phyloP scores from a whole-genome alignment of 2,329 filamentous ascomycete genomes.

The Zalaria sp. region DNA sequence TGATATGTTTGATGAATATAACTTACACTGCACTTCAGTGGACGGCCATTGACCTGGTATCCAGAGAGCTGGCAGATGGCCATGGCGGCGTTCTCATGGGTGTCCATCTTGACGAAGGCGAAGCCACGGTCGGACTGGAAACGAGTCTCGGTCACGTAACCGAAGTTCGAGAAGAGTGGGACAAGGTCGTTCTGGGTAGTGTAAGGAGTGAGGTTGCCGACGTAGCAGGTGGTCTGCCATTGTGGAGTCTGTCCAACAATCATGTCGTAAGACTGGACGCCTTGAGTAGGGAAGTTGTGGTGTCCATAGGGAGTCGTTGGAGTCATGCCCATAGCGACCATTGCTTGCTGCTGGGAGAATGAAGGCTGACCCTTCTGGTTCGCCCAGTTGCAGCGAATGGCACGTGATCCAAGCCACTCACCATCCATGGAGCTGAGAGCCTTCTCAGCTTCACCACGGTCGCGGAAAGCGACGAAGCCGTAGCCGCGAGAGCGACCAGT shows the following conservation, averaged over 20 bases:
- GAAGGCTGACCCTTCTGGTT: constrained; percentile 99
- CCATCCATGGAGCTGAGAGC: constrained; percentile 96
- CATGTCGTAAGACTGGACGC: constrained; percentile 95
- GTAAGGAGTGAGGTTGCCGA: constrained; percentile 94
- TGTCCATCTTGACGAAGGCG: constrained; percentile 98
- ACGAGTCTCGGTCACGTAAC: constrained; percentile 90
- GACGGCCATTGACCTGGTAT: constrained; percentile 94
- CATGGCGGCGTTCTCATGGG: constrained; percentile 95
- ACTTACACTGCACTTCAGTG: constrained; percentile 96
- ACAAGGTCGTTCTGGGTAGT: constrained; percentile 93
- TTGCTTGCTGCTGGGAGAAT: constrained; percentile 91
- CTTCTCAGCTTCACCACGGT: constrained; percentile 87
- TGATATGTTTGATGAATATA: background rate
- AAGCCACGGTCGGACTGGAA: constrained; percentile 98
- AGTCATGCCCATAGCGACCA: constrained; percentile 96
- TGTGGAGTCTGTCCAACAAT: constrained; percentile 85
- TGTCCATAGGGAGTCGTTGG: constrained; percentile 93
- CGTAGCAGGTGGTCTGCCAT: constrained; percentile 98
- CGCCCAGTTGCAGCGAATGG: constrained; percentile 98
- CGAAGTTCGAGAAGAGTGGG: constrained; percentile 97
- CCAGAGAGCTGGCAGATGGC: constrained; percentile 96
- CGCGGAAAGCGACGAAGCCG: constrained; percentile 93
- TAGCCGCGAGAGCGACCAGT: constrained; percentile 94
- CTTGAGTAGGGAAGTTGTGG: constrained; percentile 83
- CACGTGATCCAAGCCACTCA: constrained; percentile 95